Evolutionary conservation across 192 early-diverging fungal genomes (phyloP).

Genomic region (Coemansia brasiliensis): DNA sequence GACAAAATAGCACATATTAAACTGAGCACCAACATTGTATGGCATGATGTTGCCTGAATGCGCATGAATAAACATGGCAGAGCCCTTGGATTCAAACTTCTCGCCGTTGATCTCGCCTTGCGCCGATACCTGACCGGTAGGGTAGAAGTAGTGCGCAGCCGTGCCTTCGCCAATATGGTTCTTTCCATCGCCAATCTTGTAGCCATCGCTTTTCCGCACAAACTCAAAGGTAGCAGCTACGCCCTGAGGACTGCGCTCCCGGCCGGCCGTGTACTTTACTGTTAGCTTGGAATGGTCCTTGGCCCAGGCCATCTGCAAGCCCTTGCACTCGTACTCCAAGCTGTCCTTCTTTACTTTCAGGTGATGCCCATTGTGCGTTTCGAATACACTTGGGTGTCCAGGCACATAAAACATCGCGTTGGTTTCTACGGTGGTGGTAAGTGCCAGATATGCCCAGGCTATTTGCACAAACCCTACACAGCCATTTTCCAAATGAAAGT

Average conservation of each 20-base stretch:
- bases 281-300: slow-evolving; percentile 37
- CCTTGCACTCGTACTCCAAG: slow-evolving; percentile 74
- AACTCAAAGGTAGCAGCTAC: slow-evolving; percentile 69
- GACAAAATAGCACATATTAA: slow-evolving; percentile 85
- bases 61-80: slow-evolving; percentile 80
- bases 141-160: slow-evolving; percentile 82
- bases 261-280: slow-evolving; percentile 48
- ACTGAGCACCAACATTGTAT: slow-evolving; percentile 77
- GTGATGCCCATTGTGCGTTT: slow-evolving; percentile 72
- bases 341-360: slow-evolving; percentile 72
- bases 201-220: slow-evolving; percentile 64
- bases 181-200: slow-evolving; percentile 84
- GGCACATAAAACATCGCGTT: slow-evolving; percentile 73
- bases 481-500: slow-evolving; percentile 73
- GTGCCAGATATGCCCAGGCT: slow-evolving; percentile 84
- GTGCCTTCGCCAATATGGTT: slow-evolving; percentile 67
- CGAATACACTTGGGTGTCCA: slow-evolving; percentile 61
- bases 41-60: slow-evolving; percentile 81
- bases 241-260: slow-evolving; percentile 62
- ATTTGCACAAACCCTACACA: slow-evolving; percentile 84
- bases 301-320: slow-evolving; percentile 67
- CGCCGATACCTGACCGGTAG: slow-evolving; percentile 69
- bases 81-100: slow-evolving; percentile 62
- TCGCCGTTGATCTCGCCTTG: slow-evolving; percentile 71
- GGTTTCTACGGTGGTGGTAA: slow-evolving; percentile 68